Evolutionary conservation across 2,329 filamentous ascomycete genomes (phyloP), one percentile per base, ranked within the genome.

Genomic region (Fusarium solani-melongenae): DNA sequence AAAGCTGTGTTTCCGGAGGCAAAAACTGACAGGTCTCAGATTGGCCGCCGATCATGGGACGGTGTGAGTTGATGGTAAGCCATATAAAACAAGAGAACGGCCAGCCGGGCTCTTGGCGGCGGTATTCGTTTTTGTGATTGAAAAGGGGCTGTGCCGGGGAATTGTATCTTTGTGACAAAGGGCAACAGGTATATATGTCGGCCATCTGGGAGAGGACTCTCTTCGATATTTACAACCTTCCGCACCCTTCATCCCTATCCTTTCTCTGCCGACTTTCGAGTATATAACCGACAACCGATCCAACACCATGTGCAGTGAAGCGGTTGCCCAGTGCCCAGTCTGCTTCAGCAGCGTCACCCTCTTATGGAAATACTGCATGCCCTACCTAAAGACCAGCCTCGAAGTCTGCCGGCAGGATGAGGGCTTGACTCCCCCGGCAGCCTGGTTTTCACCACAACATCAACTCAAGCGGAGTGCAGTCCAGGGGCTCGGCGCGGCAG

Each of bases 301-400:
- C 17, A 5, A 29, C 41, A 24, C 7, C 33, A 69, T 70, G 67
- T 69, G 60, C 20, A 55, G 36, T 17, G 38, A 69, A 49, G 11
- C 39, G 3, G 55, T 65, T 10, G 38, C 67, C 24, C 34, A 59
- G 41, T 65, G 65, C 20, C 53, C 55, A 3, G 53, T 56, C 4
- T 70, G 60, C 39, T 69, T 55, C 53, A 44, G 15, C 5, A 68
- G 44, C 9, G 27, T 60, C 20, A 69, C 44, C 11, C 38, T 70
- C 8, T 1, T 60, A 12, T 70, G 46, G 55, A 70, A 60, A 22
- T 56, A 70, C 44, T 70, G 66, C 33, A 14, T 39, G 20, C 44
- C 67, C n/a, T 65, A 56, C 27, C 36, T 49, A n/a, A 64, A 69
- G 22, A 22, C 46, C 15, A 59, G 57, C 7, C 46, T 46, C 17